Conservation (phyloP, 176 grass and related monocot species). For the Aegilops bicornis region DNA sequence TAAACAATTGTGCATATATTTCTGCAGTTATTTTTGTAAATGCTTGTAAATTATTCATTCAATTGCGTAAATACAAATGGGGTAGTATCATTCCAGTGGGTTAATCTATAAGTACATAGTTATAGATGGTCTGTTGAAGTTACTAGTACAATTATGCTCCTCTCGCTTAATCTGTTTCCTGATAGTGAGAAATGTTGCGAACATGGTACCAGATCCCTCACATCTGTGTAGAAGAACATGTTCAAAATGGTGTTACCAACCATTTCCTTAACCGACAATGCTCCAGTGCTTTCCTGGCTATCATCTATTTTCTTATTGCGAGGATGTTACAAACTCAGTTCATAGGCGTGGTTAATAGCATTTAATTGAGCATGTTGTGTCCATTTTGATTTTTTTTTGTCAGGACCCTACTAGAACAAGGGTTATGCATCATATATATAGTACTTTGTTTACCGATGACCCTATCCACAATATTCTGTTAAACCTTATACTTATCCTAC, state of each 20-base stretch:
- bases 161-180: not conserved
- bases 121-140: not conserved
- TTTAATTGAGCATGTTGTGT: not conserved
- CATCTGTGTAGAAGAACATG: constrained; percentile 6
- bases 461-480: not conserved
- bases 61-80: not conserved
- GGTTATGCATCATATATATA: not conserved
- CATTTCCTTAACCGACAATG: too few relatives aligned
- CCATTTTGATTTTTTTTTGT: not conserved
- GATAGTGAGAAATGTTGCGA: not conserved
- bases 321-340: not conserved
- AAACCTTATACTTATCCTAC: constrained; percentile 10
- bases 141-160: not conserved
- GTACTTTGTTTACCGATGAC: not conserved
- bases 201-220: constrained; percentile 1
- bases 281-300: not conserved
- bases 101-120: not conserved
- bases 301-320: not conserved
- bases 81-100: not conserved
- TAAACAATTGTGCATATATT: not conserved
- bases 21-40: not conserved
- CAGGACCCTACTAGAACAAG: not conserved
- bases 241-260: not conserved
- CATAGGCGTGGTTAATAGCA: not conserved
- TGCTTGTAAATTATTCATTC: not conserved